Evolutionary conservation across 2,329 filamentous ascomycete genomes (phyloP).

Genomic region (Stachybotrys chlorohalonatus): DNA sequence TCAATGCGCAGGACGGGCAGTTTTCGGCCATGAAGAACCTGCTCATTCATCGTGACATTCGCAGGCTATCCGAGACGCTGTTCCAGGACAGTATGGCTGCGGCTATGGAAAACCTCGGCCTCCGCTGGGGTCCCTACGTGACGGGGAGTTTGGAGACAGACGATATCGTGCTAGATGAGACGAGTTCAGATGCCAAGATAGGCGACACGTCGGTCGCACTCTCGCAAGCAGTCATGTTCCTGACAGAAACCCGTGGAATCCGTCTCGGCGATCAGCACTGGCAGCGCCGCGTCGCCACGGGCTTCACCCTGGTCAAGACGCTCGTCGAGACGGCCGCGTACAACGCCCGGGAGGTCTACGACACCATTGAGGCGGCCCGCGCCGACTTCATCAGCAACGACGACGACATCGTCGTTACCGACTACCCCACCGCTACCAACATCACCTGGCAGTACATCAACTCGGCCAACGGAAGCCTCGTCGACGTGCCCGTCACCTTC

Average conservation of each 20-base stretch:
- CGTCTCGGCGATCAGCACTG: slow-evolving; percentile 19
- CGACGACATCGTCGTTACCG: slow-evolving; percentile 19
- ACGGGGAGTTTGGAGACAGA: slow-evolving; percentile 7
- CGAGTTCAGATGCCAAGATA: slow-evolving; percentile 17
- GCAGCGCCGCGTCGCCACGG: slow-evolving; percentile 17
- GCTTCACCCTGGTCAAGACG: slow-evolving; percentile 14
- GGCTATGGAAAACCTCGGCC: slow-evolving; percentile 15
- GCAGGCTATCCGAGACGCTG: slow-evolving; percentile 15
- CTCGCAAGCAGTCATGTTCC: slow-evolving; percentile 18
- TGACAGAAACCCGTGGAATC: slow-evolving; percentile 21
- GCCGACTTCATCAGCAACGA: slow-evolving; percentile 15
- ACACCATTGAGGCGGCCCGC: slow-evolving; percentile 14
- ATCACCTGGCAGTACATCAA: slow-evolving; percentile 16
- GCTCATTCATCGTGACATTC: slow-evolving; percentile 20
- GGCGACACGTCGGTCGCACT: slow-evolving; percentile 19
- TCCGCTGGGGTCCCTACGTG: slow-evolving; percentile 20
- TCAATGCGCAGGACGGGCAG: slow-evolving; percentile 16
- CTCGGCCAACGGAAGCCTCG: slow-evolving; percentile 14
- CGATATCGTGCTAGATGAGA: slow-evolving; percentile 13
- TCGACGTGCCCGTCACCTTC: slow-evolving; percentile 16
- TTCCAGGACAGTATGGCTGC: slow-evolving; percentile 17
- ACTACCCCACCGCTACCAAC: slow-evolving; percentile 10
- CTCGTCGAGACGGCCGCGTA: slow-evolving; percentile 19
- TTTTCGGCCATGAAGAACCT: slow-evolving; percentile 24
- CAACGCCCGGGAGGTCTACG: slow-evolving; percentile 14